These are phyloP conservation scores for Melampsora larici-populina DNA, from an alignment of 1,284 basidiomycete species.

Conservation along the genomic window DNA sequence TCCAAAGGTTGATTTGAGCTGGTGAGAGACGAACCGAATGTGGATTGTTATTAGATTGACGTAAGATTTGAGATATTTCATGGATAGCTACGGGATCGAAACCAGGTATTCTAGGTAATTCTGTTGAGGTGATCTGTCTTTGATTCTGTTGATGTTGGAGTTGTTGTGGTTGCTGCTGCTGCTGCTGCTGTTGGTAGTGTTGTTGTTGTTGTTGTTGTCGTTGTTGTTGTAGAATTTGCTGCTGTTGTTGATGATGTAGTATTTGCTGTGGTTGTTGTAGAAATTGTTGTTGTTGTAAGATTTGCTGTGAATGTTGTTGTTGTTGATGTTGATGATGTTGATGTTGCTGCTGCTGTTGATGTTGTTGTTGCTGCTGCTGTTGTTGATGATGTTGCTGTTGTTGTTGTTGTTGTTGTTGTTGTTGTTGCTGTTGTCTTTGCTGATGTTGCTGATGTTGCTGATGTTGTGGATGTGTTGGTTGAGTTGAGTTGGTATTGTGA, in stretches of 20 bases:
- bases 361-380: neutral
- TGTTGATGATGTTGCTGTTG: slow-evolving; percentile 45
- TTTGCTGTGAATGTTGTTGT: slow-evolving; percentile 46
- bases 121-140: slow-evolving; percentile 63
- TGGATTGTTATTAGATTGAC: slow-evolving; percentile 45
- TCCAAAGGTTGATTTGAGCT: slow-evolving; percentile 43
- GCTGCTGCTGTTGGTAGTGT: slow-evolving; percentile 45
- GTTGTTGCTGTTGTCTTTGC: slow-evolving; percentile 45
- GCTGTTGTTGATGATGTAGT: slow-evolving; percentile 46
- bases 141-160: slow-evolving; percentile 64
- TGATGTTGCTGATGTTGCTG: too few relatives aligned
- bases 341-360: neutral
- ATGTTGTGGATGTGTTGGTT: too few relatives aligned
- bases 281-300: slow-evolving; percentile 48
- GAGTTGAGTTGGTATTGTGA: slow-evolving; percentile 33
- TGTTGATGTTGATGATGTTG: slow-evolving; percentile 40
- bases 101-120: slow-evolving; percentile 47
- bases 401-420: slow-evolving; percentile 48
- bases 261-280: slow-evolving; percentile 53
- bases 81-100: slow-evolving; percentile 36
- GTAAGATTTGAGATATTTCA: slow-evolving; percentile 46
- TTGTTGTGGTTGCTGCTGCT: slow-evolving; percentile 60
- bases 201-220: slow-evolving; percentile 51
- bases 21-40: slow-evolving; percentile 47
- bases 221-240: slow-evolving; percentile 51